A percentile compares a stretch with the other conserved stretches of the same genome.
These are phyloP conservation scores for Microbotryum saponariae DNA, from an alignment of 1,284 basidiomycete genomes.

Conservation along the genomic window DNA sequence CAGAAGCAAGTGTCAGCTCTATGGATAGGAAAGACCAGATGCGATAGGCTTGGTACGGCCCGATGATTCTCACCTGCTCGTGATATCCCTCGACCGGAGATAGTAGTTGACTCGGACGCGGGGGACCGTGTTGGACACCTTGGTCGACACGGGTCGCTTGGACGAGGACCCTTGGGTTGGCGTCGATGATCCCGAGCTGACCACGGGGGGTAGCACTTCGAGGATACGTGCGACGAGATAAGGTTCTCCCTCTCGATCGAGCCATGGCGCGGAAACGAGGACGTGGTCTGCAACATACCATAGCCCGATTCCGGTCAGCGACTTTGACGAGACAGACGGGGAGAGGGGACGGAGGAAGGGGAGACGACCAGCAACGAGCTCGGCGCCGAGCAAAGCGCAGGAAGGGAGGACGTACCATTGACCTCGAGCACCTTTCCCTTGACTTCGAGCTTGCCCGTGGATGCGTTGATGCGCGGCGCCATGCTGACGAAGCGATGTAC, in stretches of 20 bases:
- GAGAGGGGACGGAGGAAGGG: neutral
- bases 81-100: constrained; percentile 35
- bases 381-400: no score
- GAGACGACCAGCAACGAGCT: neutral
- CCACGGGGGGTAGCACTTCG: constrained; percentile 22
- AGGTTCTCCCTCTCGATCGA: constrained; percentile 33
- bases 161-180: neutral
- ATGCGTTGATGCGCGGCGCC: no score
- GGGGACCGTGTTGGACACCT: constrained; percentile 8
- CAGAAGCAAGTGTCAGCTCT: no score
- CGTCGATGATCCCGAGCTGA: neutral
- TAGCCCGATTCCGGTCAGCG: neutral
- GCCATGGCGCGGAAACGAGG: constrained; percentile 33
- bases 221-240: constrained; percentile 32
- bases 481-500: no score
- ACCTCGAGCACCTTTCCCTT: no score
- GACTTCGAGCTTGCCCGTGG: no score
- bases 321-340: neutral
- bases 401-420: no score
- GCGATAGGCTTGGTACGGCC: neutral
- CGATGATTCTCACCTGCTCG: constrained; percentile 16
- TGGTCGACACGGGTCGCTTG: neutral
- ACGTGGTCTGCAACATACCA: constrained; percentile 27
- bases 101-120: constrained; percentile 34
- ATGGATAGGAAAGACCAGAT: neutral